Evolutionary conservation across 225 moss, liverwort and hornwort species (phyloP).

Genomic region (Physcomitrium patens): DNA sequence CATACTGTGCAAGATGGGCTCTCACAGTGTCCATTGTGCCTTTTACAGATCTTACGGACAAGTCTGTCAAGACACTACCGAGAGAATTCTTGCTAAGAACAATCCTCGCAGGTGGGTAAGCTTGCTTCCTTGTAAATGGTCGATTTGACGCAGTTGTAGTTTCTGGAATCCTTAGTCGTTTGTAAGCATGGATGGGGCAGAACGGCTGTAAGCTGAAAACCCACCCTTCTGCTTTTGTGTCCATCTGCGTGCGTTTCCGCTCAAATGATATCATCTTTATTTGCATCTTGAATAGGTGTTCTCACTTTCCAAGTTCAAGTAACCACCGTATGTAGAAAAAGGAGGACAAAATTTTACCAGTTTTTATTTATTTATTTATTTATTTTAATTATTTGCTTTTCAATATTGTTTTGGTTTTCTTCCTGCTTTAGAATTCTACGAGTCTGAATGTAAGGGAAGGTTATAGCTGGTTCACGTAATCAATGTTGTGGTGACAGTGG

Average conservation of each 20-base stretch:
- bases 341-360: no score
- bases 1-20: conserved; percentile 60
- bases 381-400: no score
- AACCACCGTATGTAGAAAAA: no score
- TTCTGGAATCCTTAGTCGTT: not conserved
- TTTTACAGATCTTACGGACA: conserved; percentile 75
- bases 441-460: no score
- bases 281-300: not conserved
- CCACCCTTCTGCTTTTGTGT: not conserved
- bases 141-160: not conserved
- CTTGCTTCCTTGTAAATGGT: not conserved
- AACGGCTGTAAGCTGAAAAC: no score
- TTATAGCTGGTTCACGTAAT: no score
- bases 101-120: conserved; percentile 62
- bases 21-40: conserved; percentile 89
- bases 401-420: no score
- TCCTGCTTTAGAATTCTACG: no score
- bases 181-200: not conserved
- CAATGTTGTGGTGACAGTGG: no score
- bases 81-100: conserved; percentile 70
- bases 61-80: conserved; percentile 77
- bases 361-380: no score
- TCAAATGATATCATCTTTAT: not conserved
- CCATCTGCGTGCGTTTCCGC: not conserved
- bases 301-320: no score